A percentile compares a stretch with the other conserved stretches of the same genome.
These are phyloP conservation scores for Solanum acaule DNA, from an alignment of 257 asterid species.

Conservation along the genomic window DNA sequence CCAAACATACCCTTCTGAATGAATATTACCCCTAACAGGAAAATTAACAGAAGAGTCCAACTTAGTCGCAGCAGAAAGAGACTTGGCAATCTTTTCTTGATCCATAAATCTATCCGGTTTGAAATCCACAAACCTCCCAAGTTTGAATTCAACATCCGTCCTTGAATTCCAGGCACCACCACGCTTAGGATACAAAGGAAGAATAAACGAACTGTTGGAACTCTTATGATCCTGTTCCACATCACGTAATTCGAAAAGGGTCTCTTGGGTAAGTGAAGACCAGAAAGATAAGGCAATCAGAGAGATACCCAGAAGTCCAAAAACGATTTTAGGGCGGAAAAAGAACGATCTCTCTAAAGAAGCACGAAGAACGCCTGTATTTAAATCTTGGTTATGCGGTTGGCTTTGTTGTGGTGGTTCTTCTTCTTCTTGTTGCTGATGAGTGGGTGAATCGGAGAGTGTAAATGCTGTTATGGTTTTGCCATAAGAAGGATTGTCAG, in stretches of 20 bases:
- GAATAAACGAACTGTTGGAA: conserved; percentile 29
- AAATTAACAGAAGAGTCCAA: conserved; percentile 32
- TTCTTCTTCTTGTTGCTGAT: not conserved
- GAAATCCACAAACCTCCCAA: conserved; percentile 33
- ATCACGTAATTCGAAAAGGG: conserved; percentile 28
- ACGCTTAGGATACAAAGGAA: conserved; percentile 48
- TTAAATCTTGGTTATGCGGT: not conserved
- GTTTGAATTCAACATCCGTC: conserved; percentile 38
- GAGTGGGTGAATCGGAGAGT: conserved; percentile 20
- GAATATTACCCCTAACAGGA: conserved; percentile 45
- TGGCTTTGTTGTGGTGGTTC: conserved; percentile 1
- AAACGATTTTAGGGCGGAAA: conserved; percentile 11
- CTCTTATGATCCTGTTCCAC: conserved; percentile 15
- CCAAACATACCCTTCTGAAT: conserved; percentile 64
- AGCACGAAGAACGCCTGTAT: not conserved
- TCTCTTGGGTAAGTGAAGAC: conserved; percentile 29
- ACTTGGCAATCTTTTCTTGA: conserved; percentile 8
- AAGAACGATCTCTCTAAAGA: conserved; percentile 6
- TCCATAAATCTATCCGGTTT: conserved; percentile 9
- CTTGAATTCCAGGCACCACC: conserved; percentile 5
- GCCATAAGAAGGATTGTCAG: conserved; percentile 55
- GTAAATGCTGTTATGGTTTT: conserved; percentile 70
- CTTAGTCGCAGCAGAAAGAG: conserved; percentile 17
- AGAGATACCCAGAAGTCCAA: conserved; percentile 26
- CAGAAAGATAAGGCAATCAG: conserved; percentile 39